Conservation (phyloP, 2,329 filamentous ascomycete genomes). For the Alternaria sp. region DNA sequence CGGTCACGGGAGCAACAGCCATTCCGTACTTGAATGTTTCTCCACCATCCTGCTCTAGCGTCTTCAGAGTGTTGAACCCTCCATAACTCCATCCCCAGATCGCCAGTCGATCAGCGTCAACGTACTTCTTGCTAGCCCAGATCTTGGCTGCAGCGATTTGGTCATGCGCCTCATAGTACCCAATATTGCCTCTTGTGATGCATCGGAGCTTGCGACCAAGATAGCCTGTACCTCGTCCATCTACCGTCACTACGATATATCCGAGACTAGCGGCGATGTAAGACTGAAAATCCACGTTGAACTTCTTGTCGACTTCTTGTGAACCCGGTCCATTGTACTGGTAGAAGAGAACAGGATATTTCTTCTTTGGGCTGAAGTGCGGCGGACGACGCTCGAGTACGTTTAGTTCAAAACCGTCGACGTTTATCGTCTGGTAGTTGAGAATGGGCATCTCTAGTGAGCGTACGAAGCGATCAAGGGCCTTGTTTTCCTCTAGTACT, state of each 20-base stretch:
- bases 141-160: constrained; percentile 90
- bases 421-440: constrained; percentile 82
- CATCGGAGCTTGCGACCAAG: constrained; percentile 85
- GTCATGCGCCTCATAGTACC: constrained; percentile 83
- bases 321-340: constrained; percentile 96
- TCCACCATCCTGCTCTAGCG: constrained; percentile 88
- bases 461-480: constrained; percentile 72
- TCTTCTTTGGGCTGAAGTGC: constrained; percentile 82
- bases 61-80: constrained; percentile 94
- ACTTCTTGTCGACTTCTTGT: constrained; percentile 82
- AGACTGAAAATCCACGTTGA: constrained; percentile 86
- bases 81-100: constrained; percentile 99
- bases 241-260: constrained; percentile 94
- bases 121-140: constrained; percentile 82
- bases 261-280: constrained; percentile 86
- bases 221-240: constrained; percentile 91
- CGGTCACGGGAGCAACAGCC: constrained; percentile 97
- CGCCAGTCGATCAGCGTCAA: constrained; percentile 81
- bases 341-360: constrained; percentile 93
- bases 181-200: constrained; percentile 82
- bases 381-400: constrained; percentile 86
- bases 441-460: constrained; percentile 83
- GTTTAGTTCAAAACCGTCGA: constrained; percentile 77
- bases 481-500: constrained; percentile 78
- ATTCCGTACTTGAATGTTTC: constrained; percentile 94